Percentiles rank a stretch among this genome's conserved stretches.
phyloP scores from a whole-genome alignment of 371 early-diverging fungal species.

The Enterocytospora artemiae region DNA sequence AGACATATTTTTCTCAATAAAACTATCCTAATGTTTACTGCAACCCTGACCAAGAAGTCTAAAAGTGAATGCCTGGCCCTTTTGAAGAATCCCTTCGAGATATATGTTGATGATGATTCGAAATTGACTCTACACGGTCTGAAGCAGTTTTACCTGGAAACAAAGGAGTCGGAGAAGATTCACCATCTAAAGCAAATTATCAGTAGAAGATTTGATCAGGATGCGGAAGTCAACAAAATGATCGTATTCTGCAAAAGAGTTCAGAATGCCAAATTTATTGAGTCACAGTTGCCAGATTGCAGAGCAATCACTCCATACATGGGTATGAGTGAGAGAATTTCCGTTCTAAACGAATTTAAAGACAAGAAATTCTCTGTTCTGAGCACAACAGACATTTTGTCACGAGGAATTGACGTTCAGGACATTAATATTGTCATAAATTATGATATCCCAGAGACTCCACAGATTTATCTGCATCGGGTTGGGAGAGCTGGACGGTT shows the following conservation, averaged over 20 bases:
- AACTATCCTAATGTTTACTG: background rate
- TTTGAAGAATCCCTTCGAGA: conserved; percentile 85
- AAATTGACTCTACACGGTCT: conserved; percentile 77
- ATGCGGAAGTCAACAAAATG: background rate
- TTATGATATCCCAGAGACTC: conserved; percentile 94
- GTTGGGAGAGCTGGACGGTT: conserved; percentile 97
- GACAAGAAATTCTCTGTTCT: conserved; percentile 31
- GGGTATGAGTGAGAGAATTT: background rate
- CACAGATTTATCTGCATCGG: conserved; percentile 95
- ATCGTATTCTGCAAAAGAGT: conserved; percentile 10
- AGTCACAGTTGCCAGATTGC: background rate
- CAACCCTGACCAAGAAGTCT: background rate
- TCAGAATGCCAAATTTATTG: background rate
- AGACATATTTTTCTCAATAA: background rate
- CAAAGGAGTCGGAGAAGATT: conserved; percentile 88
- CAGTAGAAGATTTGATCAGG: too few relatives aligned
- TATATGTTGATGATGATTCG: conserved; percentile 90
- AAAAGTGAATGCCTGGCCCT: conserved; percentile 59
- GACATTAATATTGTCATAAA: conserved; percentile 97
- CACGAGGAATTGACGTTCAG: conserved; percentile 96
- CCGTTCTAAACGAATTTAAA: conserved; percentile 2
- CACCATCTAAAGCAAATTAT: conserved; percentile 68
- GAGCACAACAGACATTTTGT: conserved; percentile 68
- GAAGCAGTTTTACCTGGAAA: conserved; percentile 95
- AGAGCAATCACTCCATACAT: background rate